Percentiles rank a stretch among this genome's conserved stretches.
Evolutionary conservation across 371 early-diverging fungal genomes (phyloP).

Genomic region (Mycotypha africana): DNA sequence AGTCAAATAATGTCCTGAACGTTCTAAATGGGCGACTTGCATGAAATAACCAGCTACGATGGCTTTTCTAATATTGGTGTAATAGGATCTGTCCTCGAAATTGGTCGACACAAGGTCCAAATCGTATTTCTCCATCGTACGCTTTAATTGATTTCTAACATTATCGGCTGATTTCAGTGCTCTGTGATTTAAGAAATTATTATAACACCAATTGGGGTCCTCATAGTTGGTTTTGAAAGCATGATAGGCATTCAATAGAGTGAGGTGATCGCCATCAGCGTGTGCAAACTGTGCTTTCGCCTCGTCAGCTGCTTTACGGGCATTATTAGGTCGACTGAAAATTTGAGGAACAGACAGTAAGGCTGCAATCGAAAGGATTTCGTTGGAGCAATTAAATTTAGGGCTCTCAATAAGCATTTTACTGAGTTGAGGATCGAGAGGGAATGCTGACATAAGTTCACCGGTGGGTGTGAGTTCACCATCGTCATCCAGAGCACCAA

Average conservation of each 20-base stretch:
- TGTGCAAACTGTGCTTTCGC: slow-evolving; percentile 93
- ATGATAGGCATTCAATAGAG: slow-evolving; percentile 92
- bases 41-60: slow-evolving; percentile 92
- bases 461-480: slow-evolving; percentile 83
- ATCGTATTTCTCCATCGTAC: slow-evolving; percentile 76
- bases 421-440: slow-evolving; percentile 86
- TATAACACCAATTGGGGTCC: slow-evolving; percentile 86
- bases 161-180: slow-evolving; percentile 89
- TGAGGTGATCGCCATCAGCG: slow-evolving; percentile 87
- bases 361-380: slow-evolving; percentile 89
- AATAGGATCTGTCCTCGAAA: slow-evolving; percentile 74
- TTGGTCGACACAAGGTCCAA: slow-evolving; percentile 66
- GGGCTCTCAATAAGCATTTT: slow-evolving; percentile 82
- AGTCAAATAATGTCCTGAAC: slow-evolving; percentile 86
- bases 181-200: slow-evolving; percentile 86
- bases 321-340: slow-evolving; percentile 88
- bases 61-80: slow-evolving; percentile 82
- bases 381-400: slow-evolving; percentile 84
- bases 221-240: slow-evolving; percentile 55
- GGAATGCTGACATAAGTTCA: slow-evolving; percentile 83
- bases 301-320: slow-evolving; percentile 81
- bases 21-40: slow-evolving; percentile 94
- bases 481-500: slow-evolving; percentile 89
- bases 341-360: slow-evolving; percentile 89
- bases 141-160: slow-evolving; percentile 83